Percentiles rank a stretch among this genome's conserved stretches.
phyloP scores from a whole-genome alignment of 208 protist species.

The Vickermania ingenoplastis region DNA sequence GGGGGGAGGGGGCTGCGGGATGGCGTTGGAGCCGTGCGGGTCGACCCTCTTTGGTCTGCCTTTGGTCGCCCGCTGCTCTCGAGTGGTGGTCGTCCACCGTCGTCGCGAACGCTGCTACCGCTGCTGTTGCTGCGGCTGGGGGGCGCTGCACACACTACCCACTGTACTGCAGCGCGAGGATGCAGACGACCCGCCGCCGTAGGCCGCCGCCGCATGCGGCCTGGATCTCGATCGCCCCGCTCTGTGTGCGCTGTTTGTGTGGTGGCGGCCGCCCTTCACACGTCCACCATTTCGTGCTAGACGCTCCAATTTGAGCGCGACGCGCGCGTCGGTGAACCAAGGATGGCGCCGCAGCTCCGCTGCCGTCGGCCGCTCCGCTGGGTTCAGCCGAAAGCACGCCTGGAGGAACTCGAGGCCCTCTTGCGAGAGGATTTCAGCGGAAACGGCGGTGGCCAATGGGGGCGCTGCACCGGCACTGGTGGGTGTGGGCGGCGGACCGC shows the following conservation, averaged over 20 bases:
- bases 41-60: too few species aligned
- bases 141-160: too few species aligned
- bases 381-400: slow-evolving; percentile 43
- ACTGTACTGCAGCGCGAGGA: too few species aligned
- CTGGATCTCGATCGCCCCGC: too few species aligned
- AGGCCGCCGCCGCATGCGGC: too few species aligned
- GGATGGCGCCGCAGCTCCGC: slow-evolving; percentile 24
- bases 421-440: slow-evolving; percentile 18
- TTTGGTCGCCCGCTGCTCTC: too few species aligned
- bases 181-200: too few species aligned
- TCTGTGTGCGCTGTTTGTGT: too few species aligned
- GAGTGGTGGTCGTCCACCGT: too few species aligned
- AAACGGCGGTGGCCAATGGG: background rate
- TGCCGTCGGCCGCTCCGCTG: slow-evolving; percentile 32
- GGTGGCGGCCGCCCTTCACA: too few species aligned
- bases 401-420: slow-evolving; percentile 42
- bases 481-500: background rate
- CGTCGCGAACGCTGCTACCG: too few species aligned
- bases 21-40: background rate
- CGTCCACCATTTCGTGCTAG: too few species aligned
- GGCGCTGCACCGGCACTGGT: background rate
- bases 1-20: background rate
- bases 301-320: slow-evolving; percentile 7
- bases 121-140: background rate
- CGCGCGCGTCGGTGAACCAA: slow-evolving; percentile 43